These are phyloP conservation scores for Scutellaria galericulata DNA, from an alignment of 257 asterid genomes.

Conservation along the genomic window DNA sequence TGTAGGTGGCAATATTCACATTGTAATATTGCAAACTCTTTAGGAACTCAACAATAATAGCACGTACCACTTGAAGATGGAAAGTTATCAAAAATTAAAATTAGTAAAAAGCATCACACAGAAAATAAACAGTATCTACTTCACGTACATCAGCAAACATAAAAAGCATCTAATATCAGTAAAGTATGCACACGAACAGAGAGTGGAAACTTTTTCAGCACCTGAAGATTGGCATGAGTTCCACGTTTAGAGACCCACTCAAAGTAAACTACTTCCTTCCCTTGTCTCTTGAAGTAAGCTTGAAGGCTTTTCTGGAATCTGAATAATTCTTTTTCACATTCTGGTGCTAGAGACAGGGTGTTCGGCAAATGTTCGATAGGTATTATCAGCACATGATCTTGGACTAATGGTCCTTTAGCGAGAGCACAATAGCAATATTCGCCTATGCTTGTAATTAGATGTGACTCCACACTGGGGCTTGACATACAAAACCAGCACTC, in stretches of 20 bases:
- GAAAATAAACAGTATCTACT: constrained; percentile 18
- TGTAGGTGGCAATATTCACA: constrained; percentile 27
- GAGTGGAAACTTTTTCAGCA: constrained; percentile 29
- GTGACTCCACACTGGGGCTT: constrained; percentile 79
- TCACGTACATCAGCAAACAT: constrained; percentile 22
- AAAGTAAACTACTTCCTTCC: constrained; percentile 80
- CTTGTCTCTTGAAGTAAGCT: constrained; percentile 75
- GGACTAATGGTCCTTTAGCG: constrained; percentile 91
- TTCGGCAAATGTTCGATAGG: constrained; percentile 87
- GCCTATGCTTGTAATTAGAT: constrained; percentile 76
- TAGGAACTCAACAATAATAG: constrained; percentile 25
- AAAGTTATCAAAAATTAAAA: constrained; percentile 20
- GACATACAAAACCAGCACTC: constrained; percentile 99
- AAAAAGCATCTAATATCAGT: constrained; percentile 14
- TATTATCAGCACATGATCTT: constrained; percentile 83
- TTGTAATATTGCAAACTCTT: constrained; percentile 21
- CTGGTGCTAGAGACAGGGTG: constrained; percentile 74
- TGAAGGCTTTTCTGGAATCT: constrained; percentile 67
- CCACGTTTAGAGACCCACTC: constrained; percentile 87
- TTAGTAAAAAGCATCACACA: neutral
- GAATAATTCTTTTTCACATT: constrained; percentile 67
- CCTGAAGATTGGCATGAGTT: constrained; percentile 99
- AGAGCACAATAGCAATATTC: constrained; percentile 86
- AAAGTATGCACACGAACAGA: constrained; percentile 21
- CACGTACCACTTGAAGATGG: constrained; percentile 19